Base-by-base conservation (phyloP, 2,329 filamentous ascomycete genomes). In the Dothistroma septosporum region DNA sequence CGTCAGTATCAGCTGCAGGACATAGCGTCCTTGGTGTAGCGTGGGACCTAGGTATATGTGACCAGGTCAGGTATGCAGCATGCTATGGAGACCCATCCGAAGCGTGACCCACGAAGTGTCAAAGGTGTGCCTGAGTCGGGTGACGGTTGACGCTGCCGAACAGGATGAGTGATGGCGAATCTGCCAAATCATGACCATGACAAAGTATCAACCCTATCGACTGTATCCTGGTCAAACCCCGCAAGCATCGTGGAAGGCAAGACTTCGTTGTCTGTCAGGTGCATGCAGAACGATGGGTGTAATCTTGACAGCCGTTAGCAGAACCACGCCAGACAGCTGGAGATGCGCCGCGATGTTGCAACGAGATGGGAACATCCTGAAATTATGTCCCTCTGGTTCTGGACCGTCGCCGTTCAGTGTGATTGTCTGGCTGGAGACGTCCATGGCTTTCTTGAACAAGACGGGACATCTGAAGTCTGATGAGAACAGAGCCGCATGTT, bases 111-210 rank as follows among this genome's bases (percentile, higher is more conserved):
- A 50, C 12, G 28, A 22, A 11, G 12, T 49, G 47, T 24, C 47
- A 24, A n/a, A 49, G 47, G 12, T 50, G 47, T 50, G 28, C 22
- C 21, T 50, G 47, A 24, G 19, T 28, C 19, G 47, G 47, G 6
- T 50, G 19, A 24, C 19, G 47, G 47, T n/a, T 50, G 47, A 2
- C 16, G 16, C 12, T 50, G 16, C 22, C 47, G 47, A n/a, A 50
- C 21, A 28, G 47, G 47, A 28, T 50, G 47, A 50, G 11, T 50
- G 47, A 50, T 50, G 21, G 47, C 47, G 47, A 50, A 50, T 50
- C 22, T 28, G 24, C 3, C 24, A 28, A 28, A 6, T 28, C 24
- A 6, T 28, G 24, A 28, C 24, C 24, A 28, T 28, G 6, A 28
- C 24, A 28, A 28, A 28, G 24, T 28, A 6, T 28, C 24, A 28